These are phyloP conservation scores for Austropuccinia psidii DNA, from an alignment of 1,284 basidiomycete genomes.

Conservation along the genomic window DNA sequence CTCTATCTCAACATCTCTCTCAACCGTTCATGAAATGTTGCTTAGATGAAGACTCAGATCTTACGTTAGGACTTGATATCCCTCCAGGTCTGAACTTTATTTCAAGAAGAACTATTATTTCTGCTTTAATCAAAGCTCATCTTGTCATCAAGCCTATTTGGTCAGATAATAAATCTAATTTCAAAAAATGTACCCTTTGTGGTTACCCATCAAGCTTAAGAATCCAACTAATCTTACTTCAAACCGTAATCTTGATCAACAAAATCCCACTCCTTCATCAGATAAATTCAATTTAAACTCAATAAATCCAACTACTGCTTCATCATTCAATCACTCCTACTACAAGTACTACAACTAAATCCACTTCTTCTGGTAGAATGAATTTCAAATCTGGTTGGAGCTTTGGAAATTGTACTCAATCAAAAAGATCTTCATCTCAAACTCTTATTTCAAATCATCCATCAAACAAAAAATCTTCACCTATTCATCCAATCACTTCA, in stretches of 20 bases:
- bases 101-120: constrained; percentile 71
- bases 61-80: constrained; percentile 82
- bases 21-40: constrained; percentile 78
- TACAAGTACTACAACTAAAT: neutral
- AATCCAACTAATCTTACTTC: too few relatives aligned
- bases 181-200: constrained; percentile 45
- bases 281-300: too few relatives aligned
- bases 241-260: too few relatives aligned
- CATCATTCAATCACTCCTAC: constrained; percentile 6
- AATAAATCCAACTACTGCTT: too few relatives aligned
- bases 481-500: constrained; percentile 39
- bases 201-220: constrained; percentile 37
- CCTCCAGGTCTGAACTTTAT: constrained; percentile 92
- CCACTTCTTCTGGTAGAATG: constrained; percentile 39
- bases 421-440: constrained; percentile 14
- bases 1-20: constrained; percentile 50
- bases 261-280: neutral
- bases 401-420: constrained; percentile 16
- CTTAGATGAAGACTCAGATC: constrained; percentile 82
- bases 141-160: constrained; percentile 80
- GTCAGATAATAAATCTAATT: constrained; percentile 42
- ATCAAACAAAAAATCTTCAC: constrained; percentile 30
- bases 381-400: constrained; percentile 40
- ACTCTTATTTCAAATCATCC: constrained; percentile 22
- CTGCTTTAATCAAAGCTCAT: constrained; percentile 79